Conservation (phyloP, 2,329 filamentous ascomycete species). For the Calonectria henricotiae region DNA sequence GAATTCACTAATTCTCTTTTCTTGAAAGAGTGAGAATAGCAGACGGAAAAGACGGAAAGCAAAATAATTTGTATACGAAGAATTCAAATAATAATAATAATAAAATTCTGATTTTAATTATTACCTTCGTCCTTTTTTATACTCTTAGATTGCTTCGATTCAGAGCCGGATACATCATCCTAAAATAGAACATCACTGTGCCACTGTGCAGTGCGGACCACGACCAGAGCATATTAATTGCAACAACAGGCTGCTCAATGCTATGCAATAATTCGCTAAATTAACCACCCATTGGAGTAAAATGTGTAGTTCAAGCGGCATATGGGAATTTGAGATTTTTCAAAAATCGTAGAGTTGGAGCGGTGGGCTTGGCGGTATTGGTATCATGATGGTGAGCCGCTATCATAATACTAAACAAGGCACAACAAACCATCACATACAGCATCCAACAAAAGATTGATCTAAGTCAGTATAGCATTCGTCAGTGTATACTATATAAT, state of each 20-base stretch:
- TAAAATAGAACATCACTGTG: not conserved
- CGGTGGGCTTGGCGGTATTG: no score
- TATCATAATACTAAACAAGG: no score
- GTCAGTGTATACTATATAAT: slow-evolving; percentile 51
- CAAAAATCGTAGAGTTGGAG: no score
- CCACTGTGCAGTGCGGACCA: not conserved
- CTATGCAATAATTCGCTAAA: not conserved
- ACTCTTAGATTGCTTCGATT: not conserved
- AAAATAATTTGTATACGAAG: not conserved
- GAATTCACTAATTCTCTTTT: no score
- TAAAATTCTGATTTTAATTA: not conserved
- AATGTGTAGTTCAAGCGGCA: no score
- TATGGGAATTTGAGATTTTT: no score
- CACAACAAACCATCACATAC: not conserved
- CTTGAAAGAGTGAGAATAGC: no score
- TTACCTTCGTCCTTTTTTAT: not conserved
- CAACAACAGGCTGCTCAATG: not conserved
- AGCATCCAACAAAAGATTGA: not conserved
- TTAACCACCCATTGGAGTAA: no score
- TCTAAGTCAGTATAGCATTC: slow-evolving; percentile 50
- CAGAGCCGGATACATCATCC: not conserved
- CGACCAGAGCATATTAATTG: not conserved
- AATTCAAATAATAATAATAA: not conserved
- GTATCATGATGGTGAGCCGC: no score
- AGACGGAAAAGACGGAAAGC: no score